Conservation (phyloP, 2,329 filamentous ascomycete species). For the Arthrobotrys sinensis region DNA sequence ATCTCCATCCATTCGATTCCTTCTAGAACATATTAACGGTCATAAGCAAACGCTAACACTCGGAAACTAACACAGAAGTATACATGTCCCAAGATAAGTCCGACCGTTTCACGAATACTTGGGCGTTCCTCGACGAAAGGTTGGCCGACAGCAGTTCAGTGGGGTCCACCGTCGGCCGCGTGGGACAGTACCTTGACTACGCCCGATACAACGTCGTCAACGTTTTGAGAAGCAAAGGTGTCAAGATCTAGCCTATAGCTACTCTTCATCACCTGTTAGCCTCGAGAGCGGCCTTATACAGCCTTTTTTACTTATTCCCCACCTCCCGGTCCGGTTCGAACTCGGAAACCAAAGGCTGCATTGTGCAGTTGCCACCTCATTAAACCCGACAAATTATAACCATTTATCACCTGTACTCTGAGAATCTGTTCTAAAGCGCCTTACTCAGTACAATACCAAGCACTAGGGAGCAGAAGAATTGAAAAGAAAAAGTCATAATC, state of each 20-base stretch:
- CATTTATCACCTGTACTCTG: conserved; percentile 33
- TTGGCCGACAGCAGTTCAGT: conserved; percentile 78
- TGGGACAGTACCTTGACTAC: conserved; percentile 86
- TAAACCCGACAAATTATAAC: conserved; percentile 35
- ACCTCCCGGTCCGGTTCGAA: conserved; percentile 26
- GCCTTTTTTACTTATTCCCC: conserved; percentile 20
- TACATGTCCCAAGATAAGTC: conserved; percentile 94
- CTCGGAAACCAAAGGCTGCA: conserved; percentile 33
- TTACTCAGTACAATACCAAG: conserved; percentile 25
- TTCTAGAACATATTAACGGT: conserved; percentile 19
- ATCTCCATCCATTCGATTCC: conserved; percentile 2
- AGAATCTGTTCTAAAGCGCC: conserved; percentile 1
- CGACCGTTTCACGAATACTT: conserved; percentile 81
- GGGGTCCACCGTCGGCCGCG: conserved; percentile 75
- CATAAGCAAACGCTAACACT: conserved; percentile 19
- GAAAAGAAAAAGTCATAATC: conserved; percentile 22
- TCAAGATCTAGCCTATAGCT: conserved; percentile 77
- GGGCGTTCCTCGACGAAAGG: conserved; percentile 82
- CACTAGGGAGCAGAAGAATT: background rate
- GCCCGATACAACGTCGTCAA: conserved; percentile 83
- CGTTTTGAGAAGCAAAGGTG: conserved; percentile 87
- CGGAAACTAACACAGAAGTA: conserved; percentile 74
- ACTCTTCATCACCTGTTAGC: conserved; percentile 7
- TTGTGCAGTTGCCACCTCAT: conserved; percentile 36
- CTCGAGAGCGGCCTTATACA: conserved; percentile 1